Base-by-base conservation (phyloP, 1,284 basidiomycete genomes). In the Neolentinus lepideus region DNA sequence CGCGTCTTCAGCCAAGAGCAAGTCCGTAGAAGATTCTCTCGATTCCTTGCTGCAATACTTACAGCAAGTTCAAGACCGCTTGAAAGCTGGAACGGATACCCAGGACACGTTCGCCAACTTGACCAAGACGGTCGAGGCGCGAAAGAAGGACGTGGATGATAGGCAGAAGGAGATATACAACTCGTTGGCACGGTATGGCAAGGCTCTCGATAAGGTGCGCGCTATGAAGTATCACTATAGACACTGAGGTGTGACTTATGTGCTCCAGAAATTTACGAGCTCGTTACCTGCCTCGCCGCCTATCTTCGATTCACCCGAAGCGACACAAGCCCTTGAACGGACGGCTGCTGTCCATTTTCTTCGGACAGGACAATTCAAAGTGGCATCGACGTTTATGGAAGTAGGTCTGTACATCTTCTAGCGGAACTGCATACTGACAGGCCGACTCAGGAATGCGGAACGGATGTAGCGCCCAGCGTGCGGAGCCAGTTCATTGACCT, bases 161-260 rank as follows among this genome's bases (percentile, higher is more conserved):
- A 79, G 85, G 1, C 84, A 94, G 74, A 96, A 94, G 70, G 92
- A 92, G 62, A 80, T 93, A 54, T 92, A 94, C 65, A 80, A 78
- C 24, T 83, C 85, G 1, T 71, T 95, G 4, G 81, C 84, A 19
- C 83, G 82, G 61, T 77, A 94, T 35, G 91, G 91, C 27, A 96
- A 94, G 70, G 79, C 84, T 0, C 69, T 96, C 62, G 94, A 97
- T 67, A 97, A 95, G 86, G 94, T 92, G 54, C 48, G 71, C 53
- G 16, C 50, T 52, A 53, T 8, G 54, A 24, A 1, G 31, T 54
- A 22, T 24, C 16, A 26, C 48, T 47, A 48, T 26, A 14, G 35
- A 36, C 2, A 36, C 21, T 21, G 25, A 48, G 6, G 16, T 50
- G 25, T n/a, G 11, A 50, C 27, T 8, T 36, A 29, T 27, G 60